These are phyloP conservation scores for Aspergillus sp. DNA, from an alignment of 2,329 filamentous ascomycete genomes.

Conservation along the genomic window DNA sequence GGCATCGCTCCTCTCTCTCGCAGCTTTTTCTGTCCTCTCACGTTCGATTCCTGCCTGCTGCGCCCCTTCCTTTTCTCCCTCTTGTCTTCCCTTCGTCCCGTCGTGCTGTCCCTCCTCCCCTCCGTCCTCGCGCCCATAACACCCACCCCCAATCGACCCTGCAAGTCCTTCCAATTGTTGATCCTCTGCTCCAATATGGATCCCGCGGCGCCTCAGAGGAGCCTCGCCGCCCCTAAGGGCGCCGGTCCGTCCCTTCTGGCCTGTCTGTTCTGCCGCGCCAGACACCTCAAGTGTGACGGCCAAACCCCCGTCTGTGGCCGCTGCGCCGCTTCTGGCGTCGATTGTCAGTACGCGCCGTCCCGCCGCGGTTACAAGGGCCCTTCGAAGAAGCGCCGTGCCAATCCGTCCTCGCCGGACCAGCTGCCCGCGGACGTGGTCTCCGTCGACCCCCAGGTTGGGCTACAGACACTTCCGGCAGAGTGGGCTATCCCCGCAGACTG, in stretches of 20 bases:
- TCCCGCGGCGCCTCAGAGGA: constrained; percentile 2
- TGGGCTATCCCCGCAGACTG: constrained; percentile 31
- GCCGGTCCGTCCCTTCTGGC: constrained; percentile 34
- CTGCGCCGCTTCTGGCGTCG: constrained; percentile 48
- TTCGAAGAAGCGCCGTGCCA: constrained; percentile 39
- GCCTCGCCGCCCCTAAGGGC: constrained; percentile 12
- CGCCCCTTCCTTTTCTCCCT: constrained; percentile 3
- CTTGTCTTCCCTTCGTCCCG: not conserved
- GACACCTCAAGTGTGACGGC: constrained; percentile 71
- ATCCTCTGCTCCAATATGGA: not conserved
- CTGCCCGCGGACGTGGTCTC: constrained; percentile 41
- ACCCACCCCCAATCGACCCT: not conserved
- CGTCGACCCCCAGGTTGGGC: constrained; percentile 14
- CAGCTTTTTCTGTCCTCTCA: constrained; percentile 1
- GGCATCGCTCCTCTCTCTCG: constrained; percentile 3
- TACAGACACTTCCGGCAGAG: constrained; percentile 31
- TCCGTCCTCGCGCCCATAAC: no score
- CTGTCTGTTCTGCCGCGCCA: constrained; percentile 41
- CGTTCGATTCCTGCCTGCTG: not conserved
- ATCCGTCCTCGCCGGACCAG: constrained; percentile 30
- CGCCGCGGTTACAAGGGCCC: constrained; percentile 66
- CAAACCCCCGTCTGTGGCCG: constrained; percentile 56
- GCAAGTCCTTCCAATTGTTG: not conserved
- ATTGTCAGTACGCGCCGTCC: constrained; percentile 65
- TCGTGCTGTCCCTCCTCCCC: not conserved